Base-by-base conservation (phyloP, 495 filamentous ascomycete species). In the Penicillium odoratum region DNA sequence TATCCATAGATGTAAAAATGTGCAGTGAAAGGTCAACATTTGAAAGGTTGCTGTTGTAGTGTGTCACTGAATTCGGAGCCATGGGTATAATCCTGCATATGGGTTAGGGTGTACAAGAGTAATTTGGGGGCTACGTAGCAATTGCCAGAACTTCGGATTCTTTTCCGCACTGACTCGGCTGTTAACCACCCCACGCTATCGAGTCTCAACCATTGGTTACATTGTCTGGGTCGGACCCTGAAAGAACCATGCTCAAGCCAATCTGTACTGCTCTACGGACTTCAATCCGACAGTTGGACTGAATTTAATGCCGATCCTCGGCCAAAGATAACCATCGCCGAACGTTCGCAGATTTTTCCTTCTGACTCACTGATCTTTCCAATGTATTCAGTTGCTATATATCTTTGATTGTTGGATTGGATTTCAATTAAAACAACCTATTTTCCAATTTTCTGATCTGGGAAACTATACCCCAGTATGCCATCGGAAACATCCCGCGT, bases 121-220 rank as follows among this genome's bases (percentile, higher is more conserved):
- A 21, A 21, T 21, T 21, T 21, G 21, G 21, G 21, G 21, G 21
- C 21, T 21, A 2, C 44, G 13, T 36, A n/a, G 25, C 38, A 40
- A 29, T 15, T 11, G 33, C 13, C n/a, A 31, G 26, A 49, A 26
- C 26, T 13, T 47, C 64, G 66, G 66, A 67, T 69, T 64, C 56
- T 69, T 69, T 69, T 69, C 66, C 66, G 66, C 51, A 29, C 52
- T 46, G 50, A 40, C 42, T 55, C 57, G 53, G 51, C 38, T 49
- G 40, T 65, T 16, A 30, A 36, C 30, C 9, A 36, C 42, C 34
- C 47, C 38, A 62, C 60, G 65, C 55, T 33, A 30, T 61, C 63
- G 49, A 56, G 34, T 30, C 62, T 56, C 49, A 61, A 49, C 52
- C 33, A 53, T 57, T 44, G 33, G 50, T 21, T 18, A 40, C 8